A percentile compares a stretch with the other conserved stretches of the same genome.
These are phyloP conservation scores for Trifolium dubium DNA, from an alignment of 306 rosid species.

Conservation along the genomic window DNA sequence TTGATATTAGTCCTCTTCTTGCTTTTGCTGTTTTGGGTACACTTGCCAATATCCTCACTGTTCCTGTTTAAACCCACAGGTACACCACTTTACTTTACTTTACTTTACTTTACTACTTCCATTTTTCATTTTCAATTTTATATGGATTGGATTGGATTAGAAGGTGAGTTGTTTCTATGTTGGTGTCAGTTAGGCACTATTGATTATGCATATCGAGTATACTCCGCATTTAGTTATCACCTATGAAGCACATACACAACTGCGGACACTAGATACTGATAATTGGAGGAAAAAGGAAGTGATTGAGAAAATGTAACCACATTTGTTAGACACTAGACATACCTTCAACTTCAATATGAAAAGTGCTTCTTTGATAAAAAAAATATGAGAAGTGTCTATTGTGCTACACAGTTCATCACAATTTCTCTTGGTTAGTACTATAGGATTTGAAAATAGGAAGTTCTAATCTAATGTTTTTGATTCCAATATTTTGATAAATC, in stretches of 20 bases:
- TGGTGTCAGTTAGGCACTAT: neutral
- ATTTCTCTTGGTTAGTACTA: neutral
- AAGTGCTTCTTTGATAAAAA: no score
- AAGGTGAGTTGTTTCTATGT: neutral
- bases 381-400: neutral
- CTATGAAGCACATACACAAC: neutral
- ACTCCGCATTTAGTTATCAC: neutral
- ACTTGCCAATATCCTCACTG: conserved; percentile 66
- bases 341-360: neutral
- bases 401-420: neutral
- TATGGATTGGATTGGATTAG: neutral
- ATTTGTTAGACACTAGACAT: neutral
- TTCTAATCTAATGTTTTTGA: neutral
- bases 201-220: neutral
- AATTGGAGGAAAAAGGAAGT: neutral
- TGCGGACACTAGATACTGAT: neutral
- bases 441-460: no score
- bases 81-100: neutral
- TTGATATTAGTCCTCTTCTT: conserved; percentile 90
- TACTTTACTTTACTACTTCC: neutral
- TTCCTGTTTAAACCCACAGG: conserved; percentile 14
- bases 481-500: neutral
- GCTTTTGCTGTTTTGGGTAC: conserved; percentile 91
- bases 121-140: neutral
- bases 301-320: neutral